Percentiles rank a stretch among this genome's conserved stretches.
These are phyloP conservation scores for cucumber (Cucumis sativus) DNA, from an alignment of 306 rosid genomes.

Conservation along the genomic window DNA sequence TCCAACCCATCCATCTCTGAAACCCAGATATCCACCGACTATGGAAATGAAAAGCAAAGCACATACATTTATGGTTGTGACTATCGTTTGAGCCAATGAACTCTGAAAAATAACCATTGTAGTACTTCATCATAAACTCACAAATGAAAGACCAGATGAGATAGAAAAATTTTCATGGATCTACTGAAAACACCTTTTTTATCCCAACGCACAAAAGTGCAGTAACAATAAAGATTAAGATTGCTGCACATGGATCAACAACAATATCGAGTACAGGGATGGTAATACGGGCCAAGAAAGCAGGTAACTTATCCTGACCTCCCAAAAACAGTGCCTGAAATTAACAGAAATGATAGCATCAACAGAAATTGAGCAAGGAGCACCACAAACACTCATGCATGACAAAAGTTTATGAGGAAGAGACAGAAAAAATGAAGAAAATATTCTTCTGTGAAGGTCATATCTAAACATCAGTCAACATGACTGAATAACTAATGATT, in stretches of 20 bases:
- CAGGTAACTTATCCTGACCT: slow-evolving; percentile 58
- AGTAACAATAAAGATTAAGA: slow-evolving; percentile 56
- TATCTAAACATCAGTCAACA: background rate
- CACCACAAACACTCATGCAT: background rate
- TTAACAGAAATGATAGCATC: background rate
- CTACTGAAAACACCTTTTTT: slow-evolving; percentile 56
- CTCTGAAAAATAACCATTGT: slow-evolving; percentile 42
- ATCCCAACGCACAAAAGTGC: slow-evolving; percentile 73
- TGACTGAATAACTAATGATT: background rate
- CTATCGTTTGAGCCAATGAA: slow-evolving; percentile 56
- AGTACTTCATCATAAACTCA: slow-evolving; percentile 2
- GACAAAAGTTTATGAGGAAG: background rate
- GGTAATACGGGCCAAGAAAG: slow-evolving; percentile 46
- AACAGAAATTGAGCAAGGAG: background rate
- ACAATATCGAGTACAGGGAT: slow-evolving; percentile 60
- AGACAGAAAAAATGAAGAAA: background rate
- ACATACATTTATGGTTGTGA: slow-evolving; percentile 59
- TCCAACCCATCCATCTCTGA: slow-evolving; percentile 90
- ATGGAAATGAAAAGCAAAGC: slow-evolving; percentile 65
- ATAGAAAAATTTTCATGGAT: background rate
- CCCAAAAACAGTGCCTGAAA: slow-evolving; percentile 72
- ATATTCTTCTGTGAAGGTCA: background rate
- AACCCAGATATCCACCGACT: slow-evolving; percentile 74
- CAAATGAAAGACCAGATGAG: background rate
- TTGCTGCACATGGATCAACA: slow-evolving; percentile 87